These are phyloP conservation scores for Bryum argenteum DNA, from an alignment of 225 moss, liverwort and hornwort genomes.

Conservation along the genomic window DNA sequence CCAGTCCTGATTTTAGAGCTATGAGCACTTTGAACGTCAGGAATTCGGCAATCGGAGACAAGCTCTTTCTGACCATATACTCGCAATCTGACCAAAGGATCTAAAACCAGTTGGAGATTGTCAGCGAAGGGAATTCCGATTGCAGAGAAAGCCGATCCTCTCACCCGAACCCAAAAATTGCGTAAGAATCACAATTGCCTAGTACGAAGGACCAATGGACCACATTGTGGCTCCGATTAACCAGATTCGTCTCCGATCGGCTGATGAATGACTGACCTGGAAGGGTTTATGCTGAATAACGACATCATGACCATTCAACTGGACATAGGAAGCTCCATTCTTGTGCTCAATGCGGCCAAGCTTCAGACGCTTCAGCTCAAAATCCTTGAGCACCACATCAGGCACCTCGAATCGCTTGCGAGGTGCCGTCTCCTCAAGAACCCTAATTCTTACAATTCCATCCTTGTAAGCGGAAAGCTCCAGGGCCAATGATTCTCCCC, in stretches of 20 bases:
- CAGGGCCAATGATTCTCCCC: slow-evolving; percentile 55
- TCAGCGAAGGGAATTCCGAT: background rate
- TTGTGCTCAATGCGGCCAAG: slow-evolving; percentile 53
- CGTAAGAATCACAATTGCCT: background rate
- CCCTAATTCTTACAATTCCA: slow-evolving; percentile 79
- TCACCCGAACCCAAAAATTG: slow-evolving; percentile 14
- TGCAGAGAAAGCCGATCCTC: background rate
- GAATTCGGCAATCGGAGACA: background rate
- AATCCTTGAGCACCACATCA: slow-evolving; percentile 67
- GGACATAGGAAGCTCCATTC: slow-evolving; percentile 69
- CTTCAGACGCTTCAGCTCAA: slow-evolving; percentile 73
- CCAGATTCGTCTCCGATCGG: slow-evolving; percentile 20
- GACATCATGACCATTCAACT: slow-evolving; percentile 71
- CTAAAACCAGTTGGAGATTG: slow-evolving; percentile 1
- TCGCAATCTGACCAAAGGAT: background rate
- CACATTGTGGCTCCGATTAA: background rate
- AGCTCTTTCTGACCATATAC: background rate
- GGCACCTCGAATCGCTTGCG: slow-evolving; percentile 87
- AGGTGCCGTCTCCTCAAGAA: slow-evolving; percentile 67
- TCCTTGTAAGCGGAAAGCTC: slow-evolving; percentile 78
- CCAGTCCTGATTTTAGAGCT: background rate
- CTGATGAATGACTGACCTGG: slow-evolving; percentile 47
- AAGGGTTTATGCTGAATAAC: slow-evolving; percentile 78
- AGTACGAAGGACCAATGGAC: background rate
- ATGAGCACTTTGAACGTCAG: background rate